Conservation (phyloP, 2,329 filamentous ascomycete species). For the Pseudocercospora musae region DNA sequence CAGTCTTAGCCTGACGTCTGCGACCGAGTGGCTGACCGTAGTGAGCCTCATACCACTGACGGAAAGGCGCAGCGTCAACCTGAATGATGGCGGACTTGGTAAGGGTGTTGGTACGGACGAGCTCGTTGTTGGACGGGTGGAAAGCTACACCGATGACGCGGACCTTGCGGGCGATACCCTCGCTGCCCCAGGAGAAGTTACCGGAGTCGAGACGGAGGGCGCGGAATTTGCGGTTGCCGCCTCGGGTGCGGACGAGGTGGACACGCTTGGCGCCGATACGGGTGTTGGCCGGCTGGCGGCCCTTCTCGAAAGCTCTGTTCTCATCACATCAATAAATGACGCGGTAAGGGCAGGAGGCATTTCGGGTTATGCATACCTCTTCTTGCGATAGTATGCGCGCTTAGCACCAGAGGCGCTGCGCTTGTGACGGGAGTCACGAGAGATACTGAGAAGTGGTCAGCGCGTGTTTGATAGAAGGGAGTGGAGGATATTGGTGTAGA, state of each 20-base stretch:
- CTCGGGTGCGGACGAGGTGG: slow-evolving; percentile 93
- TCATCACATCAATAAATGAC: slow-evolving; percentile 57
- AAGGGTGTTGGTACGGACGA: slow-evolving; percentile 99
- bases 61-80: slow-evolving; percentile 97
- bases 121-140: slow-evolving; percentile 99
- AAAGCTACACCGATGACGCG: slow-evolving; percentile 97
- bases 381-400: slow-evolving; percentile 57
- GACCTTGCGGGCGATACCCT: slow-evolving; percentile 97
- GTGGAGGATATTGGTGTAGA: slow-evolving; percentile 28
- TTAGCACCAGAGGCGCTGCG: slow-evolving; percentile 98
- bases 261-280: slow-evolving; percentile 97
- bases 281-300: slow-evolving; percentile 98
- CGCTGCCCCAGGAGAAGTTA: slow-evolving; percentile 99
- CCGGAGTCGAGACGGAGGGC: slow-evolving; percentile 96
- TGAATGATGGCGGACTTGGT: slow-evolving; percentile 99
- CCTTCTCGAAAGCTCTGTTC: slow-evolving; percentile 99
- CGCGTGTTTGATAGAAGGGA: slow-evolving; percentile 14
- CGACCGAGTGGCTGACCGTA: slow-evolving; percentile 89
- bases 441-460: slow-evolving; percentile 68
- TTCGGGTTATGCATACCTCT: slow-evolving; percentile 58
- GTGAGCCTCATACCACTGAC: slow-evolving; percentile 99
- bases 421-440: slow-evolving; percentile 99
- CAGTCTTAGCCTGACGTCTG: slow-evolving; percentile 72
- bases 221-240: slow-evolving; percentile 99
- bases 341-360: slow-evolving; percentile 52